These are phyloP conservation scores for Biancaea sappan DNA, from an alignment of 306 rosid genomes.

Conservation along the genomic window DNA sequence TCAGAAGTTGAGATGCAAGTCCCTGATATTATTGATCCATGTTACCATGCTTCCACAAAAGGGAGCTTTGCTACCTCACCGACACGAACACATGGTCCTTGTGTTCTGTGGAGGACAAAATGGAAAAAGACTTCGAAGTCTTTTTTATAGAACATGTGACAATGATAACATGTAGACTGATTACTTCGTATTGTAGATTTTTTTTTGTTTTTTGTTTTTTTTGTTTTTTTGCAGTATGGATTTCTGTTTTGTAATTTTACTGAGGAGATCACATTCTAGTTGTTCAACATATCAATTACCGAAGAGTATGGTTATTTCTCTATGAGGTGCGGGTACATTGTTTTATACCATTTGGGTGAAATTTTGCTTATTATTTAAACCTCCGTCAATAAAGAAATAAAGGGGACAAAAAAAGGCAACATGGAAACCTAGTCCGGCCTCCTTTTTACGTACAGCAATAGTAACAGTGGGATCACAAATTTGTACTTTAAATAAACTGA, in stretches of 20 bases:
- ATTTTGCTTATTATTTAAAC: not conserved
- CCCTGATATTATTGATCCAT: not conserved
- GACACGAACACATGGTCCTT: slow-evolving; percentile 27
- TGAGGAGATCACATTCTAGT: not conserved
- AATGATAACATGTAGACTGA: slow-evolving; percentile 29
- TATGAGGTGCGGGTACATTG: not conserved
- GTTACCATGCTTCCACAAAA: slow-evolving; percentile 20
- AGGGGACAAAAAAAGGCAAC: not conserved
- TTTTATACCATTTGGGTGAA: slow-evolving; percentile 5
- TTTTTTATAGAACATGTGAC: slow-evolving; percentile 27
- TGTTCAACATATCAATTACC: not conserved
- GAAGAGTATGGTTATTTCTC: not conserved
- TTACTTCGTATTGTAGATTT: not conserved
- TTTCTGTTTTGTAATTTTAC: not conserved
- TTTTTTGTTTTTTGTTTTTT: not conserved
- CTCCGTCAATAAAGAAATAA: not conserved
- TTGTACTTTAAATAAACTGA: not conserved
- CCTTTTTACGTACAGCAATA: not conserved
- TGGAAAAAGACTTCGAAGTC: not conserved
- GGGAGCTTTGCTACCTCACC: slow-evolving; percentile 36
- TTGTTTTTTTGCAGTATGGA: not conserved
- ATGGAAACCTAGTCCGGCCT: not conserved
- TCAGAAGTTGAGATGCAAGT: slow-evolving; percentile 17
- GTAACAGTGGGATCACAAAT: not conserved
- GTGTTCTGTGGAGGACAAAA: slow-evolving; percentile 16